Base-by-base conservation (phyloP, 2,329 filamentous ascomycete genomes). In the Dothiorella sarmentorum region DNA sequence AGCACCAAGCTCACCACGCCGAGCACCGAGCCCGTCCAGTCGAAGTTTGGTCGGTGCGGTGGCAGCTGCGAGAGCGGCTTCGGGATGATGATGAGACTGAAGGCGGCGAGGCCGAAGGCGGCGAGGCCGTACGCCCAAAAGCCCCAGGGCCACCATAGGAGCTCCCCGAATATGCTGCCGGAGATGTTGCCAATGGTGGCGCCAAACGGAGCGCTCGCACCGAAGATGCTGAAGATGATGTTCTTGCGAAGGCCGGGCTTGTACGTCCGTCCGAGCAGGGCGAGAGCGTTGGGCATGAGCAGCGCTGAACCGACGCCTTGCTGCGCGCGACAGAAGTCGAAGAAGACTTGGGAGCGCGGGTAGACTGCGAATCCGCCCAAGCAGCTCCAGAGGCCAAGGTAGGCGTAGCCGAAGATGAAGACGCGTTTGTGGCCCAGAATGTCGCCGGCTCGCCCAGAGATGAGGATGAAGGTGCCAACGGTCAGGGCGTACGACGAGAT, bases 381-480 rank as follows among this genome's bases (percentile, higher is more conserved):
- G 17, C 71, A 63, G 31, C 72, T 75, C 74, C 74, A 78, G 7
- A 75, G 60, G 7, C 67, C 72, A 13, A 74, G 69, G 66, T 72
- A 76, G 20, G 66, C 62, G 58, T 72, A 76, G 2, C 75, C 75
- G 43, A 76, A 67, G 24, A 71, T 66, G 22, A 76, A 70, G 61
- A 77, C 68, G 7, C 68, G 68, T 62, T 76, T 76, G 68, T 77
- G 72, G 5, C 76, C 76, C 26, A 76, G 69, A 9, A 75, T 69
- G 57, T 78, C 76, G n/a, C 76, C 76, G 9, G 76, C 62, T n/a
- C 75, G 69, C 10, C 76, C 76, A 10, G 73, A 72, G 31, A 76
- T 72, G 35, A 78, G 68, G 59, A 78, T 78, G 62, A 77, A 77
- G 3, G 74, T 76, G 22, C 75, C 75, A 11, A 76, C 73, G 2